Percentiles rank a stretch among this genome's conserved stretches.
Conservation (phyloP, 768 basidiomycete genomes). For the Agaricus subrufescens region DNA sequence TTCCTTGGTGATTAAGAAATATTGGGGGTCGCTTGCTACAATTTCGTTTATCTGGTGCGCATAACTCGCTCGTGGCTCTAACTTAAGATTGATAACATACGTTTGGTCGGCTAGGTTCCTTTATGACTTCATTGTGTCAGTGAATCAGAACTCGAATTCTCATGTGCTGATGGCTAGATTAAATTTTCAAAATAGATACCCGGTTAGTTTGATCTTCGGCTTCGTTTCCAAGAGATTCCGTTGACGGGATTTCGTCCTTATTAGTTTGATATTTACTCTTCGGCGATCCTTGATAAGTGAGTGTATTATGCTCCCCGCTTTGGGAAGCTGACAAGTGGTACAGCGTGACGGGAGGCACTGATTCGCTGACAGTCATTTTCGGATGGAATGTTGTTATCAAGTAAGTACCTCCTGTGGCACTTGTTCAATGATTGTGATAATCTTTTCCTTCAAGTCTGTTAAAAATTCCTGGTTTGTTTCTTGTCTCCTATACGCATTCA, state of each 20-base stretch:
- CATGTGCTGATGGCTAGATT: not conserved
- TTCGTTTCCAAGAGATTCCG: not conserved
- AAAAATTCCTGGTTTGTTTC: constrained; percentile 31
- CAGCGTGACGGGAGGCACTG: constrained; percentile 54
- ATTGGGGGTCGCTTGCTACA: constrained; percentile 68
- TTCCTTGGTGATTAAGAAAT: constrained; percentile 68
- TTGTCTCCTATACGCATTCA: not conserved
- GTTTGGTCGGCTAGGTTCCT: constrained; percentile 45
- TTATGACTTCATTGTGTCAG: constrained; percentile 75
- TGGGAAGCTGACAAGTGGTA: not conserved
- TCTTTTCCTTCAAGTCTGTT: constrained; percentile 21
- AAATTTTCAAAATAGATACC: constrained; percentile 40
- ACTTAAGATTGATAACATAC: not conserved
- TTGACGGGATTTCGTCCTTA: not conserved
- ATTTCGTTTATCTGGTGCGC: constrained; percentile 72
- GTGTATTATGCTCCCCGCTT: constrained; percentile 1
- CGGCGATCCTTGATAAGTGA: constrained; percentile 66
- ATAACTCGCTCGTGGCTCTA: not conserved
- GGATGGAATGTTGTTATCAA: constrained; percentile 88
- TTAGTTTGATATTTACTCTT: constrained; percentile 79
- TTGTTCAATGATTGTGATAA: not conserved
- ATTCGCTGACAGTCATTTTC: constrained; percentile 56
- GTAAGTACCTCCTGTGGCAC: constrained; percentile 31
- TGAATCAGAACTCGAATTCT: constrained; percentile 10
- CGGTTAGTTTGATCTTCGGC: constrained; percentile 36